Base-by-base conservation (phyloP, 2,329 filamentous ascomycete genomes). In the Apiospora kogelbergensis region DNA sequence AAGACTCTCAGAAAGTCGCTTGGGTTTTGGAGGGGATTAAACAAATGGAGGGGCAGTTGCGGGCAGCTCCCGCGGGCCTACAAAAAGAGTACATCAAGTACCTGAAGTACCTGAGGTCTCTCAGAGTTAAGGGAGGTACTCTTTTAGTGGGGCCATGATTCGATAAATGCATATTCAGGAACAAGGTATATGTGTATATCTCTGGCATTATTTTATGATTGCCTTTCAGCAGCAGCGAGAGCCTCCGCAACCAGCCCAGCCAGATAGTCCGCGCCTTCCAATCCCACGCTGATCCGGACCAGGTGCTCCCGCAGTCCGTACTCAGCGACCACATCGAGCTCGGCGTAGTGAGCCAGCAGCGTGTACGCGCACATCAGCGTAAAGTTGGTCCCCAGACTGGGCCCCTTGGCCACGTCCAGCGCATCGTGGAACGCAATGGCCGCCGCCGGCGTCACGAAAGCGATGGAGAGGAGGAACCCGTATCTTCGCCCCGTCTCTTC, bases 301-400 rank as follows among this genome's bases (percentile, higher is more conserved):
- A 99, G 81, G 78, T 94, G 88, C 1, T 89, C 88, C 67, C 95
- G 91, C 2, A 97, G 93, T 0, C 95, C 94, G 78, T 91, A 95
- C 70, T 90, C 84, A 30, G 87, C 89, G 57, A 93, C 93, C 96
- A 95, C 98, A n/a, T 94, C 91, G 53, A 98, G 80, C 83, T 99
- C 96, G 63, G 88, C 85, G 76, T 96, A 98, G 80, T 99, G 95
- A 5, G 96, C 96, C 41, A 98, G 81, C 40, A 99, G 84, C 30
- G 95, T 94, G 78, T 97, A 99, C 0, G 96, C 96, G 65, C 91
- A 97, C 69, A 91, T 91, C 45, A 99, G 84, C 0, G 96, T 98
- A 78, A 99, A 99, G 80, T 99, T 99, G 0, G 96, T 98, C 2
- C 96, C 96, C 65, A 98, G 83, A 80, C 94, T 98, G 0, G 96